These are phyloP conservation scores for Uronychia binucleata DNA, from an alignment of 73 alveolate genomes.

Conservation along the genomic window DNA sequence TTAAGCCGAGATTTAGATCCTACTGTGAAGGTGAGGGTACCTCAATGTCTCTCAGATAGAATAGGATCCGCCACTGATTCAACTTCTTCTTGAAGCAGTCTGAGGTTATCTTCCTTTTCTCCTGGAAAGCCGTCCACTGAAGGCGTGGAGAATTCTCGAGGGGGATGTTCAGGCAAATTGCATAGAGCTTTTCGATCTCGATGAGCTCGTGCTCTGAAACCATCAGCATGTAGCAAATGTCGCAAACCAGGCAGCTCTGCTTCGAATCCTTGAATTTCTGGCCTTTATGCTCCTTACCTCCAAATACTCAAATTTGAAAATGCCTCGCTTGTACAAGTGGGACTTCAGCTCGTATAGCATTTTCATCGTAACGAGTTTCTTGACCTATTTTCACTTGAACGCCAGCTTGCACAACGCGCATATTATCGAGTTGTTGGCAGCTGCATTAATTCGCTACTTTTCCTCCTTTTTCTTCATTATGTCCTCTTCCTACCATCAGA, in stretches of 20 bases:
- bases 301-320: constrained; percentile 55
- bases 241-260: constrained; percentile 84
- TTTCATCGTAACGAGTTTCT: constrained; percentile 41
- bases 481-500: constrained; percentile 10
- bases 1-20: background rate
- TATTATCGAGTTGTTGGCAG: constrained; percentile 8
- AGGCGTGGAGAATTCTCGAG: constrained; percentile 55
- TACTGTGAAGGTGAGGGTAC: constrained; percentile 7
- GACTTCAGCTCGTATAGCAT: constrained; percentile 44
- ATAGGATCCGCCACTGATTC: constrained; percentile 89
- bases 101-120: constrained; percentile 74
- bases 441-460: background rate
- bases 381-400: constrained; percentile 27
- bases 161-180: constrained; percentile 86
- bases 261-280: constrained; percentile 26
- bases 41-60: constrained; percentile 74
- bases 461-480: constrained; percentile 14
- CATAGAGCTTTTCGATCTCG: constrained; percentile 90
- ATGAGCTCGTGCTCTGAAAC: constrained; percentile 97
- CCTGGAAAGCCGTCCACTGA: constrained; percentile 1
- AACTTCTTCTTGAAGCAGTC: constrained; percentile 74
- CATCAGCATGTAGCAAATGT: constrained; percentile 92
- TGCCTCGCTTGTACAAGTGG: constrained; percentile 62
- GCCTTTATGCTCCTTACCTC: constrained; percentile 7
- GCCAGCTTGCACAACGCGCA: constrained; percentile 58